Evolutionary conservation across 257 asterid species (phyloP), one percentile per base, ranked within the genome.

Genomic region (Ilex aquifolium): DNA sequence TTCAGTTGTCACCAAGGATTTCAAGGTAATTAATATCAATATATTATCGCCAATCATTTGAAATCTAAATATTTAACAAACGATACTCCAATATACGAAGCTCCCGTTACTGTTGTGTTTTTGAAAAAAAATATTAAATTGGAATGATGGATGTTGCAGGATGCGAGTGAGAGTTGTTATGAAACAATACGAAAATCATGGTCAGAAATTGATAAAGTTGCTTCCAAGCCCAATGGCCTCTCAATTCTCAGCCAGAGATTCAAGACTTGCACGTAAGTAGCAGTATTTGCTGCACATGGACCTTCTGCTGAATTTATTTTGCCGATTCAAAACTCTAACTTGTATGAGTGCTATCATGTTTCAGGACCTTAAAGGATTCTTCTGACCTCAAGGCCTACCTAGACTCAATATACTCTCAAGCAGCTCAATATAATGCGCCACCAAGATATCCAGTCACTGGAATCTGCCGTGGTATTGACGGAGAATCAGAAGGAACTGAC

Each of bases 1-100:
- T 49, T 49, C 54, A 15, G 54, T 49, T 49, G 54, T 49, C 54
- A 49, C 54, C 14, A 49, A 49, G n/a, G 54, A 49, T 49, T 49
- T 49, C 16, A 49, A 49, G 54, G 54, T 49, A 49, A 49, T 49
- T 6, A 49, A 49, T 4, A 11, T 49, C 16, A 49, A 7, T 11
- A 6, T 15, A 6, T 11, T 49, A 6, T 11, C 2, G 9, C 50
- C 2, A 44, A 44, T 44, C 13, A 6, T 49, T 49, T 36, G 7
- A 36, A 36, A 6, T 49, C 16, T 49, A 3, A 11, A 49, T 49
- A 4, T 49, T 49, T 3, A 3, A 11, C 17, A n/a, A 49, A 49
- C 27, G 1, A 21, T 21, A 21, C 27, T 21, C 27, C 27, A 21
- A 1, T 21, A 21, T 21, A 21, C 27, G 27, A 21, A 1, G 1